These are phyloP conservation scores for Fusarium virguliforme DNA, from an alignment of 2,329 filamentous ascomycete species.

Conservation along the genomic window DNA sequence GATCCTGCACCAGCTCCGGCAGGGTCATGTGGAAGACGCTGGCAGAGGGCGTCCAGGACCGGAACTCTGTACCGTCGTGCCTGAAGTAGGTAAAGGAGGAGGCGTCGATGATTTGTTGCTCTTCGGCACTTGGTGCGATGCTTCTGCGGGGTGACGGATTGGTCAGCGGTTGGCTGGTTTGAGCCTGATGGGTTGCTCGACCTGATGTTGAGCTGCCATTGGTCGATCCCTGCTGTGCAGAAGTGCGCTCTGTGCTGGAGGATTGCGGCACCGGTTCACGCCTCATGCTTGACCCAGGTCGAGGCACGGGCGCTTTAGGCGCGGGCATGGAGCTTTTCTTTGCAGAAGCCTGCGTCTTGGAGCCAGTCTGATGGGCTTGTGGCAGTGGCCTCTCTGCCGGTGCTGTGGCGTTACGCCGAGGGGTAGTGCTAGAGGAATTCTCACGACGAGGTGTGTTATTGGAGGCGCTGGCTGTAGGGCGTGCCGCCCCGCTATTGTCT, in stretches of 20 bases:
- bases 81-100: not conserved
- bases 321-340: not conserved
- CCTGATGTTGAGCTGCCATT: not conserved
- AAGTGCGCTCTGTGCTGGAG: not conserved
- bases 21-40: not conserved
- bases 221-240: not conserved
- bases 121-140: not conserved
- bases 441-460: not conserved
- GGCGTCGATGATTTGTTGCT: not conserved
- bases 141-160: not conserved
- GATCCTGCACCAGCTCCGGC: not conserved
- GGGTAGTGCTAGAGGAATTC: not conserved
- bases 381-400: not conserved
- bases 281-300: not conserved
- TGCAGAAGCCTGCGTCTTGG: not conserved
- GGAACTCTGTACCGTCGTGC: rapidly evolving
- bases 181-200: not conserved
- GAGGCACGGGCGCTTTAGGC: not conserved
- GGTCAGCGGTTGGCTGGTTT: not conserved
- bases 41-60: not conserved
- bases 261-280: not conserved
- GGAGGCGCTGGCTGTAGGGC: not conserved
- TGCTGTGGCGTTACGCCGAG: not conserved
- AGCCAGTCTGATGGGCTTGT: no score
- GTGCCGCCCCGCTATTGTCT: not conserved